Base-by-base conservation (phyloP, 2,329 filamentous ascomycete species). In the Pseudogymnoascus sp. region DNA sequence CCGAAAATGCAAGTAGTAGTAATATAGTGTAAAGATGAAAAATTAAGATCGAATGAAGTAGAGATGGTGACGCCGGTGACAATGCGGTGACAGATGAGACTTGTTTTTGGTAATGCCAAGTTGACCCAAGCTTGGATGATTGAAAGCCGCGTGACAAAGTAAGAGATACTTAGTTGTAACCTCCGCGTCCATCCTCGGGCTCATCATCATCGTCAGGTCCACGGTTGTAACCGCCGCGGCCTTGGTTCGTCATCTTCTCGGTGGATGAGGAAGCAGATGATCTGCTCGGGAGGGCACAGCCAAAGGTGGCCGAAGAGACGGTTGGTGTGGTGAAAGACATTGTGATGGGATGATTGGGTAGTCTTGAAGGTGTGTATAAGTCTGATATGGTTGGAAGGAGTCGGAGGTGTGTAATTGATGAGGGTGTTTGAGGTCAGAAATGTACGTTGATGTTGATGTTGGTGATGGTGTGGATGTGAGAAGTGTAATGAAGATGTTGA, bases 131-230 rank as follows among this genome's bases (percentile, higher is more conserved):
- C 19, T 44, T 6, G 38, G 38, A 16, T 44, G 33, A 61, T 16
- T 61, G 21, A 44, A 44, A 61, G 38, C 31, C 14, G 37, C 13
- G 37, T 40, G 33, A 42, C 19, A 61, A 61, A 61, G 14, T 16
- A 24, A 4, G 59, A 26, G 38, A 21, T 11, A 19, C 67, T 67
- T 68, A 70, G 61, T 70, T 70, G 64, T 70, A 70, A 19, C 70
- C 71, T 26, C 71, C 70, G 4, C 71, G 65, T 65, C 71, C 70
- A 61, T 72, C 71, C 59, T 72, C 69, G 50, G 29, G 29, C 59
- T 70, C 69, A 19, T 72, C 70, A 56, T 72, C 71, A n/a, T 72
- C 70, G 59, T 70, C 70, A 5, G 62, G 64, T 8, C 67, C 64
- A 10, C 62, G 63, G 65, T 70, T 71, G 65, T 62, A 64, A 2